Conservation (phyloP, 2,329 filamentous ascomycete genomes). For the Tolypocladium nubicola region DNA sequence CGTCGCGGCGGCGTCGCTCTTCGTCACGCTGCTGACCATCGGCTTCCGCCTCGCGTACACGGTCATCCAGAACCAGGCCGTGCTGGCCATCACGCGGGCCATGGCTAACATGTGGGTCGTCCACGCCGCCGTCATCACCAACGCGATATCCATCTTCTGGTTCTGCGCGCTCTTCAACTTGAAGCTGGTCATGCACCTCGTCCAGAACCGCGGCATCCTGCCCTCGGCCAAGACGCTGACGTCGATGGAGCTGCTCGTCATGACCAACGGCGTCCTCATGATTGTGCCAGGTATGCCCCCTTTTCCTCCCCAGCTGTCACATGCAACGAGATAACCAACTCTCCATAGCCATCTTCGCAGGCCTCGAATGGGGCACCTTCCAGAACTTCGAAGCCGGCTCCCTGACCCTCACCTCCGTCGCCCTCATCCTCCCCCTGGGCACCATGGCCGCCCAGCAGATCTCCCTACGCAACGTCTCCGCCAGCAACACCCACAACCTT, state of each 20-base stretch:
- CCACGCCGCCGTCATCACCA: conserved; percentile 25
- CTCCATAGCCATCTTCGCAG: conserved; percentile 37
- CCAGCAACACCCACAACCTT: conserved; percentile 4
- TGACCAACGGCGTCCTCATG: conserved; percentile 47
- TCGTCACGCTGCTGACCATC: conserved; percentile 21
- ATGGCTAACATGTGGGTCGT: conserved; percentile 23
- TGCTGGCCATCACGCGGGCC: conserved; percentile 14
- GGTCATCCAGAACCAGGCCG: conserved; percentile 23
- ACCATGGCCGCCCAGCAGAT: conserved; percentile 40
- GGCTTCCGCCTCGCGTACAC: conserved; percentile 22
- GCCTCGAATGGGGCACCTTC: conserved; percentile 31
- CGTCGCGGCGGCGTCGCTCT: conserved; percentile 19
- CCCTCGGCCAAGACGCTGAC: conserved; percentile 29
- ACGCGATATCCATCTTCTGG: conserved; percentile 35
- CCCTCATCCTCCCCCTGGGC: conserved; percentile 40
- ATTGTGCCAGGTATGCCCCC: conserved; percentile 36
- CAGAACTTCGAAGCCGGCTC: conserved; percentile 38
- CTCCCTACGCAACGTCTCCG: conserved; percentile 10
- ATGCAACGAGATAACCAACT: not conserved
- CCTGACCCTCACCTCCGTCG: conserved; percentile 36
- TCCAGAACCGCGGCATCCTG: conserved; percentile 34
- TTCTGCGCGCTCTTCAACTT: conserved; percentile 46
- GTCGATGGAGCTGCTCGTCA: conserved; percentile 43
- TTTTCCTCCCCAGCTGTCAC: not conserved
- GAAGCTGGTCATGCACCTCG: conserved; percentile 38